Conservation (phyloP, 2,329 filamentous ascomycete genomes). For the Alternaria hordeiaustralica region DNA sequence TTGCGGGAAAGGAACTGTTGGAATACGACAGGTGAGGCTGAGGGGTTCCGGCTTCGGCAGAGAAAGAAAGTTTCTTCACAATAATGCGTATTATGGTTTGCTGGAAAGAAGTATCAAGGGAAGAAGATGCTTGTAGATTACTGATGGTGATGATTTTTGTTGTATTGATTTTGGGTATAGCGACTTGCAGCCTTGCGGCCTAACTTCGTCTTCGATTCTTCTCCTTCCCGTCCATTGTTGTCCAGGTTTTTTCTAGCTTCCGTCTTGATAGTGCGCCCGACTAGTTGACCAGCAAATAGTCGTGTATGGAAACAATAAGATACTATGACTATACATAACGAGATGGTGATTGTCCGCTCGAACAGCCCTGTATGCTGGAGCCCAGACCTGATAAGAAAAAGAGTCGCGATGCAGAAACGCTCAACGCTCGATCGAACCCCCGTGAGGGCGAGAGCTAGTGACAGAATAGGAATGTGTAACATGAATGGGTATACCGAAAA, state of each 20-base stretch:
- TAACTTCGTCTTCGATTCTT: not conserved
- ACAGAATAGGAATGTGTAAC: slow-evolving; percentile 4
- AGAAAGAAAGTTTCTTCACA: not conserved
- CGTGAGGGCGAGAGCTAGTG: slow-evolving; percentile 20
- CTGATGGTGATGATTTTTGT: not conserved
- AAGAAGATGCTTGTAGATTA: not conserved
- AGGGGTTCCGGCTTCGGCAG: not conserved
- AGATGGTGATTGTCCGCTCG: not conserved
- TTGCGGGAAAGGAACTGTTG: not conserved
- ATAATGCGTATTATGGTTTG: not conserved
- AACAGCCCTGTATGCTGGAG: slow-evolving; percentile 16
- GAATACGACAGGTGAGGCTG: not conserved
- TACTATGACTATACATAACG: slow-evolving; percentile 8
- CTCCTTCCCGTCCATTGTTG: not conserved
- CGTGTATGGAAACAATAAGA: not conserved
- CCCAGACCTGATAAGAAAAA: not conserved
- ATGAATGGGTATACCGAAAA: slow-evolving; percentile 2
- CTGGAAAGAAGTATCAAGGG: not conserved
- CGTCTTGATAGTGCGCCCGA: not conserved
- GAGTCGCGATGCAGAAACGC: slow-evolving; percentile 10
- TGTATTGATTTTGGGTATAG: not conserved
- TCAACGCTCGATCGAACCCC: slow-evolving; percentile 25
- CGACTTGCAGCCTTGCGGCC: not conserved
- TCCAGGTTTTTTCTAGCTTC: not conserved
- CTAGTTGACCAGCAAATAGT: not conserved